These are phyloP conservation scores for Rhynchosporium secalis DNA, from an alignment of 2,329 filamentous ascomycete genomes.

Conservation along the genomic window DNA sequence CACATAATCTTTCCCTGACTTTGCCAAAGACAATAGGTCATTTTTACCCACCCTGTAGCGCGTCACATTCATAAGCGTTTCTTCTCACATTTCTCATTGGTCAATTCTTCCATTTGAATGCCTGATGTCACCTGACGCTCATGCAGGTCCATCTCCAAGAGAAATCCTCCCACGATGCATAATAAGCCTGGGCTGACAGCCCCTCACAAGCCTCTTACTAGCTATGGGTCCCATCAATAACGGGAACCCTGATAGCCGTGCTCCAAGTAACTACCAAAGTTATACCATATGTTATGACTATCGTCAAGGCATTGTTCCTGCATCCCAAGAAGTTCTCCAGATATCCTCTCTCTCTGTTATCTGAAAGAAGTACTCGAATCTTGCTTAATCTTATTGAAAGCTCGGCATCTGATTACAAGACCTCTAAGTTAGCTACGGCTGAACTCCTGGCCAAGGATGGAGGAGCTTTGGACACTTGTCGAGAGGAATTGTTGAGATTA, in stretches of 20 bases:
- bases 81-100: background rate
- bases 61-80: no score
- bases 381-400: constrained; percentile 29
- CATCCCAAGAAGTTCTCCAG: constrained; percentile 25
- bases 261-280: constrained; percentile 29
- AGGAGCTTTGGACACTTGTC: constrained; percentile 25
- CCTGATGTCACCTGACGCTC: background rate
- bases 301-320: constrained; percentile 23
- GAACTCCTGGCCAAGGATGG: constrained; percentile 22
- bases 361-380: constrained; percentile 27
- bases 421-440: constrained; percentile 21
- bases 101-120: background rate
- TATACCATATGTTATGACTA: constrained; percentile 33
- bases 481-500: constrained; percentile 23
- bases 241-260: constrained; percentile 30
- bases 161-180: background rate
- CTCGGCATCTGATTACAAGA: constrained; percentile 5
- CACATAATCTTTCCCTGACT: no score
- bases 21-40: no score
- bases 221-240: constrained; percentile 31
- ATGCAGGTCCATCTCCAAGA: constrained; percentile 6
- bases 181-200: background rate
- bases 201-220: background rate
- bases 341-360: constrained; percentile 28
- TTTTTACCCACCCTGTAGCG: no score